Evolutionary conservation across 768 basidiomycete genomes (phyloP).

Genomic region (Tricholoma flavovirens): DNA sequence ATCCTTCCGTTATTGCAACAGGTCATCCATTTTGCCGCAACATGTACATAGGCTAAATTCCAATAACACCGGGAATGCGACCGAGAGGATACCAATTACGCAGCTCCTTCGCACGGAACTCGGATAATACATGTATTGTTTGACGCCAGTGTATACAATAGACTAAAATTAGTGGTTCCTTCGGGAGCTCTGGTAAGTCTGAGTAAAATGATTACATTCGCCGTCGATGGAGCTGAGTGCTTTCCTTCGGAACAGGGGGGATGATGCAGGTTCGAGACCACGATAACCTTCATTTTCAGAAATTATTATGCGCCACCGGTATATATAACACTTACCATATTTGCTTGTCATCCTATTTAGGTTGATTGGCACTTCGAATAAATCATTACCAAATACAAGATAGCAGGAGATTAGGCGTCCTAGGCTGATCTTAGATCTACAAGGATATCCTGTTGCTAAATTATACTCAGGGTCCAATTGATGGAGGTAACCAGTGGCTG

Average conservation of each 20-base stretch:
- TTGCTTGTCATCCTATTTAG: background rate
- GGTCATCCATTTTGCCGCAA: no score
- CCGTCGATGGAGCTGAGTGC: background rate
- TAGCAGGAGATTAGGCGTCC: slow-evolving; percentile 6
- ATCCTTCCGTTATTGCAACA: no score
- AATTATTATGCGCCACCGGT: background rate
- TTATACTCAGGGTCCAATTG: slow-evolving; percentile 3
- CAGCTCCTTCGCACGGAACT: background rate
- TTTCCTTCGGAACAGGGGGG: background rate
- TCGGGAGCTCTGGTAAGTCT: background rate
- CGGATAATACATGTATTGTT: background rate
- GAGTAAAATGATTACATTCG: background rate
- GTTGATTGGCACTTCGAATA: background rate
- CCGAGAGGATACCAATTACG: background rate
- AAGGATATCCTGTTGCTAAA: background rate
- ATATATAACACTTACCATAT: no score
- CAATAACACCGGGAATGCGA: background rate
- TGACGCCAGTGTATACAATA: no score
- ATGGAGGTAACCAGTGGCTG: slow-evolving; percentile 10
- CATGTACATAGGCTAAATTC: background rate
- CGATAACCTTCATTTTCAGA: background rate
- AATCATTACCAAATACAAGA: background rate
- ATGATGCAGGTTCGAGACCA: background rate
- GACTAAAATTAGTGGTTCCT: background rate
- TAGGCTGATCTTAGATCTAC: slow-evolving; percentile 8